Conservation (phyloP, 805 yeast genomes). For the Ogataea paraovalis region DNA sequence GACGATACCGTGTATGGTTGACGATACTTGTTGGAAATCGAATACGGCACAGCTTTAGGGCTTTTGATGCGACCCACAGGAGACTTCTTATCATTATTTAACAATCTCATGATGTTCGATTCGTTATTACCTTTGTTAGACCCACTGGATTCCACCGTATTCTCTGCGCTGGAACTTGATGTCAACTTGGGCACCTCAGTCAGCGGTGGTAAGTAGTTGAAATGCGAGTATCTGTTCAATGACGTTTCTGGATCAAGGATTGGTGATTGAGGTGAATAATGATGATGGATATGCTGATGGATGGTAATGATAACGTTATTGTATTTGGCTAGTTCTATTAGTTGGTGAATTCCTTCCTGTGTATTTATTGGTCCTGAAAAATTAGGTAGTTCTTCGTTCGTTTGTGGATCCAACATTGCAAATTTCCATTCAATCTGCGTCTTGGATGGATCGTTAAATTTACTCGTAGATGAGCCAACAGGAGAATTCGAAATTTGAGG, state of each 20-base stretch:
- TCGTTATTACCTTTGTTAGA: slow-evolving; percentile 27
- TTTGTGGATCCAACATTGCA: slow-evolving; percentile 42
- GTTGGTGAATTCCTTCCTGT: slow-evolving; percentile 50
- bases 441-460: slow-evolving; percentile 25
- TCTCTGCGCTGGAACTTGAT: slow-evolving; percentile 48
- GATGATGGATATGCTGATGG: slow-evolving; percentile 85
- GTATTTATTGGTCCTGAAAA: slow-evolving; percentile 46
- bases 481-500: neutral
- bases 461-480: neutral
- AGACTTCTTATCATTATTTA: slow-evolving; percentile 33
- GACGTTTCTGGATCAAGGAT: slow-evolving; percentile 48
- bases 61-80: slow-evolving; percentile 11
- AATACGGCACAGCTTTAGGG: slow-evolving; percentile 2
- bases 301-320: slow-evolving; percentile 60
- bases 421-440: slow-evolving; percentile 59
- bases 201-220: slow-evolving; percentile 67
- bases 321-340: slow-evolving; percentile 57
- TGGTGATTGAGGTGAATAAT: slow-evolving; percentile 48
- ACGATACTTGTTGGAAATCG: neutral
- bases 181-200: slow-evolving; percentile 68
- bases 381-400: slow-evolving; percentile 40
- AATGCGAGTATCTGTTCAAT: slow-evolving; percentile 60
- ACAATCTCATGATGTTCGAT: slow-evolving; percentile 40
- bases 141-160: slow-evolving; percentile 22
- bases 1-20: neutral